phyloP scores from a whole-genome alignment of 768 basidiomycete species.

The Lactarius evosmus region DNA sequence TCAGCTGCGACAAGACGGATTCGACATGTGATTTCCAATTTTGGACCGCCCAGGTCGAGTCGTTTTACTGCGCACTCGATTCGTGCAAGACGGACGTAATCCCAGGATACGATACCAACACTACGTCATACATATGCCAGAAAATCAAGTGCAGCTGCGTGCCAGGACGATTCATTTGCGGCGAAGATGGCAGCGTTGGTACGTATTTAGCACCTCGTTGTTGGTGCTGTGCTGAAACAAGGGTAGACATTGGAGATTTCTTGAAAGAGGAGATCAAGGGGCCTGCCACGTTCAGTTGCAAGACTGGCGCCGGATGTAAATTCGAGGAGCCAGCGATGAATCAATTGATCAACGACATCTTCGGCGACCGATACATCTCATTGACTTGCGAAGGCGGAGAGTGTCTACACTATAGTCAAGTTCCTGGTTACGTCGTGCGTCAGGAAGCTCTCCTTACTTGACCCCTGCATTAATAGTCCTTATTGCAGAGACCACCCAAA shows the following conservation, averaged over 20 bases:
- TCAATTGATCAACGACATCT: conserved; percentile 85
- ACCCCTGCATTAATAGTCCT: neutral
- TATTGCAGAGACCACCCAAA: conserved; percentile 62
- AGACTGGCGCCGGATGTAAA: conserved; percentile 64
- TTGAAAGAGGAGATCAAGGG: conserved; percentile 86
- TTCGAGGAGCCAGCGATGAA: conserved; percentile 99
- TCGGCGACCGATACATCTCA: conserved; percentile 89
- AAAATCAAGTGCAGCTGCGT: conserved; percentile 88
- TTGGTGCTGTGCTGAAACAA: neutral
- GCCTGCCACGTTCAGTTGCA: conserved; percentile 84
- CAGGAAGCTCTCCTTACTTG: neutral
- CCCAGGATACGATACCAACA: conserved; percentile 61
- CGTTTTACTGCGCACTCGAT: conserved; percentile 90
- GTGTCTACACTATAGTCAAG: conserved; percentile 89
- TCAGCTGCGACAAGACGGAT: conserved; percentile 70
- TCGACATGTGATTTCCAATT: conserved; percentile 91
- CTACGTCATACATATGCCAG: conserved; percentile 75
- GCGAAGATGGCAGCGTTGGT: conserved; percentile 93
- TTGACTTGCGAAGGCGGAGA: conserved; percentile 86
- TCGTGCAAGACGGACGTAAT: conserved; percentile 53
- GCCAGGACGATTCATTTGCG: conserved; percentile 92
- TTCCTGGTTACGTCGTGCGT: conserved; percentile 84
- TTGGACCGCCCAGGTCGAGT: conserved; percentile 93
- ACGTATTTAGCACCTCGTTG: conserved; percentile 34
- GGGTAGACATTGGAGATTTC: conserved; percentile 89